A percentile compares a stretch with the other conserved stretches of the same genome.
These are phyloP conservation scores for Termitomyces bulborhizus DNA, from an alignment of 768 basidiomycete genomes.

Conservation along the genomic window DNA sequence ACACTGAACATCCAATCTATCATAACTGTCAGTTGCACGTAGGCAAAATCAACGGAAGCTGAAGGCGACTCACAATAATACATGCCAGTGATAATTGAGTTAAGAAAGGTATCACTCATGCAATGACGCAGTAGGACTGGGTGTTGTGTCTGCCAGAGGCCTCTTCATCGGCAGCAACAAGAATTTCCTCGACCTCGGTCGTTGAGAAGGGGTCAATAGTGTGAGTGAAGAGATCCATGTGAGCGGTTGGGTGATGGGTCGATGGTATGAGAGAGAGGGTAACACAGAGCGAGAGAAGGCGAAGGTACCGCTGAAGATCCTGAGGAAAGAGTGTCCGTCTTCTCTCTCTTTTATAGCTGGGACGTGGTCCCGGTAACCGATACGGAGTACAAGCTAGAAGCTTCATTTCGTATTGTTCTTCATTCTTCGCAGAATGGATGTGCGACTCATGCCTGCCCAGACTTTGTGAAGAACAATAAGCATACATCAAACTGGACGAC, in stretches of 20 bases:
- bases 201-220: not conserved
- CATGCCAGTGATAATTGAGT: not conserved
- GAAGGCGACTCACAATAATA: not conserved
- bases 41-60: not conserved
- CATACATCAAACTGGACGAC: no score
- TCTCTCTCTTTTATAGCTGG: not conserved
- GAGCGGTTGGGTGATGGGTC: not conserved
- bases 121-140: conserved; percentile 6
- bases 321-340: not conserved
- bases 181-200: conserved; percentile 3
- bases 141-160: not conserved
- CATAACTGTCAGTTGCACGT: not conserved
- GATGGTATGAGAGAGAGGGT: not conserved
- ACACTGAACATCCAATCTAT: not conserved
- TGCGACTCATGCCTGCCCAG: not conserved
- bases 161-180: conserved; percentile 1
- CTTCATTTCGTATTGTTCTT: not conserved
- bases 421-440: not conserved
- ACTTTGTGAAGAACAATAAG: not conserved
- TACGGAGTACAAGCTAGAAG: not conserved
- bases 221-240: conserved; percentile 8
- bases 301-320: not conserved
- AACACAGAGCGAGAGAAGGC: not conserved
- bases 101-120: not conserved
- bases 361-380: not conserved